A percentile compares a stretch with the other conserved stretches of the same genome.
Conservation (phyloP, 2,329 filamentous ascomycete genomes). For the Botrytis aclada region DNA sequence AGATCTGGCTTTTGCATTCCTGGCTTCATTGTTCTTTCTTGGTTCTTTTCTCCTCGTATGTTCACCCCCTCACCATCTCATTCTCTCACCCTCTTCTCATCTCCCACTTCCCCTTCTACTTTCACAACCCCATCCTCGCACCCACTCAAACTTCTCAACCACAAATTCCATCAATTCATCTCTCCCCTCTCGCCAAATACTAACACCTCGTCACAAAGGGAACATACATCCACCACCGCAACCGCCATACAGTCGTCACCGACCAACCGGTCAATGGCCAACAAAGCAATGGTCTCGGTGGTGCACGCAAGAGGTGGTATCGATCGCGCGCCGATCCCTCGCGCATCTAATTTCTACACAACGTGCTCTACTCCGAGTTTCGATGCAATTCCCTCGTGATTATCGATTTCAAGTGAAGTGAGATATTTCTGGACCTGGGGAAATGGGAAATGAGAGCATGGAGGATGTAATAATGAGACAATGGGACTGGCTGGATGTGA, state of each 20-base stretch:
- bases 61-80: background rate
- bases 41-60: conserved; percentile 27
- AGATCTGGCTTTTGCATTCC: conserved; percentile 36
- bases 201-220: conserved; percentile 9
- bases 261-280: conserved; percentile 2
- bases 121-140: conserved; percentile 55
- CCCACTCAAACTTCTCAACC: background rate
- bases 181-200: background rate
- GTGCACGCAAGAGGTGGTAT: conserved; percentile 22
- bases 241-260: background rate
- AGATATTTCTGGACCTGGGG: background rate
- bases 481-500: background rate
- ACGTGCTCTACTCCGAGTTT: background rate
- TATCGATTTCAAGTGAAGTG: background rate
- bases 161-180: background rate
- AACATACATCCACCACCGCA: conserved; percentile 18
- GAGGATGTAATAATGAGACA: background rate
- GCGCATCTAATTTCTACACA: background rate
- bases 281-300: background rate
- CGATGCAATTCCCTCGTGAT: background rate
- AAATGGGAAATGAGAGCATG: background rate
- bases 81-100: conserved; percentile 29
- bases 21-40: conserved; percentile 30
- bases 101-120: conserved; percentile 26
- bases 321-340: conserved; percentile 1